Evolutionary conservation across 768 basidiomycete genomes (phyloP).

Genomic region (Fomitopsis pulvina): DNA sequence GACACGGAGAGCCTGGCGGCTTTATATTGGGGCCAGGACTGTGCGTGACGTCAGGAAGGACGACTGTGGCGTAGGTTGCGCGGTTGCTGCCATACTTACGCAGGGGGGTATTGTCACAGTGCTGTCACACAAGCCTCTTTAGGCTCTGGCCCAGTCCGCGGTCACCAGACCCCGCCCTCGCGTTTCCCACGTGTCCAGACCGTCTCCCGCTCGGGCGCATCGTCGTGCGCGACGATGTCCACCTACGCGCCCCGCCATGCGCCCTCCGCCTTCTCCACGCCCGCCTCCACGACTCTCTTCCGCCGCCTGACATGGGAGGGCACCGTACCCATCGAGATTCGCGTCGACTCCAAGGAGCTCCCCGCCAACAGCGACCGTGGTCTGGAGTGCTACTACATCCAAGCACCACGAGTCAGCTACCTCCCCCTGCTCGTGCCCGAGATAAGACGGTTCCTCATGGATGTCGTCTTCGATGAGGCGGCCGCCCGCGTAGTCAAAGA

Average conservation of each 20-base stretch:
- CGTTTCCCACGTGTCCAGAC: conserved; percentile 5
- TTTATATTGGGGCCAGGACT: not conserved
- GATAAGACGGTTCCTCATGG: conserved; percentile 81
- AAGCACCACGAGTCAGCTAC: conserved; percentile 90
- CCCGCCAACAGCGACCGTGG: conserved; percentile 87
- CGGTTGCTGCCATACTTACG: too few relatives aligned
- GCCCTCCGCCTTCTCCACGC: conserved; percentile 41
- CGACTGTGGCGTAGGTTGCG: too few relatives aligned
- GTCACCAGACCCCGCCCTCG: conserved; percentile 3
- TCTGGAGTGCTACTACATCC: conserved; percentile 84
- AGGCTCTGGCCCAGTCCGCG: not conserved
- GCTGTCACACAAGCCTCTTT: not conserved
- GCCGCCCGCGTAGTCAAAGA: conserved; percentile 72
- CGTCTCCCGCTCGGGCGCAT: conserved; percentile 4
- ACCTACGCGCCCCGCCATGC: conserved; percentile 27
- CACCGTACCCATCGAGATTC: conserved; percentile 82
- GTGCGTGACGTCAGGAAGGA: conserved; percentile 6
- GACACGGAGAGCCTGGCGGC: not conserved
- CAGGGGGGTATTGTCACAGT: not conserved
- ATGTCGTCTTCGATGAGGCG: conserved; percentile 87
- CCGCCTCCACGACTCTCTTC: conserved; percentile 74
- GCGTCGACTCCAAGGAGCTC: conserved; percentile 82
- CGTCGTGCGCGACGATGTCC: conserved; percentile 19
- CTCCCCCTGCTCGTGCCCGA: conserved; percentile 88
- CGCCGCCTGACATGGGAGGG: conserved; percentile 89